These are phyloP conservation scores for Schrenkiella parvula DNA, from an alignment of 345 rosid genomes.

Conservation along the genomic window DNA sequence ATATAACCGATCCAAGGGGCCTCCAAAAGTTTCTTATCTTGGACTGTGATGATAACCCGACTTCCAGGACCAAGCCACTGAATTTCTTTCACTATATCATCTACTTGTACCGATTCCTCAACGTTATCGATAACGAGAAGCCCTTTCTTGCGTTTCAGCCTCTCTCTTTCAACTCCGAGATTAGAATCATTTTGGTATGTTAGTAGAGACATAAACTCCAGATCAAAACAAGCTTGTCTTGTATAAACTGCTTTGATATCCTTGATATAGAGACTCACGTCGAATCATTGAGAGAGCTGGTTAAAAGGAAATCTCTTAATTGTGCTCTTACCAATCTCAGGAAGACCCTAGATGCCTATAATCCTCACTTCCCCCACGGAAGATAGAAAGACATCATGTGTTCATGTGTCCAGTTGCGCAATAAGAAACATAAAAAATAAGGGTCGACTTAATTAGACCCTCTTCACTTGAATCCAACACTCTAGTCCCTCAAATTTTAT, in stretches of 20 bases:
- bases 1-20: not conserved
- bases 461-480: too few relatives aligned
- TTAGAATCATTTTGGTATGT: not conserved
- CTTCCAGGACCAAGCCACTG: not conserved
- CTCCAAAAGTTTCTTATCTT: not conserved
- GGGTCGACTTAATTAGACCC: too few relatives aligned
- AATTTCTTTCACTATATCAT: not conserved
- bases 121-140: not conserved
- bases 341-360: slow-evolving; percentile 9
- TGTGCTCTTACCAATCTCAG: slow-evolving; percentile 18
- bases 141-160: not conserved
- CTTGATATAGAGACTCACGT: slow-evolving; percentile 6
- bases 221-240: not conserved
- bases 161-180: slow-evolving; percentile 6
- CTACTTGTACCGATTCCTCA: not conserved
- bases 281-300: not conserved
- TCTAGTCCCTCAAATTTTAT: too few relatives aligned
- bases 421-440: too few relatives aligned
- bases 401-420: not conserved
- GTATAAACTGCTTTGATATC: not conserved
- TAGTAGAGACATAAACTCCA: not conserved
- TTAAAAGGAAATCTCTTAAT: not conserved
- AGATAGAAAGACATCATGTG: slow-evolving; percentile 4
- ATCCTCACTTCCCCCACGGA: not conserved
- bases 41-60: not conserved